A percentile compares a stretch with the other conserved stretches of the same genome.
Evolutionary conservation across 306 rosid genomes (phyloP).

Genomic region (Quercus glauca): DNA sequence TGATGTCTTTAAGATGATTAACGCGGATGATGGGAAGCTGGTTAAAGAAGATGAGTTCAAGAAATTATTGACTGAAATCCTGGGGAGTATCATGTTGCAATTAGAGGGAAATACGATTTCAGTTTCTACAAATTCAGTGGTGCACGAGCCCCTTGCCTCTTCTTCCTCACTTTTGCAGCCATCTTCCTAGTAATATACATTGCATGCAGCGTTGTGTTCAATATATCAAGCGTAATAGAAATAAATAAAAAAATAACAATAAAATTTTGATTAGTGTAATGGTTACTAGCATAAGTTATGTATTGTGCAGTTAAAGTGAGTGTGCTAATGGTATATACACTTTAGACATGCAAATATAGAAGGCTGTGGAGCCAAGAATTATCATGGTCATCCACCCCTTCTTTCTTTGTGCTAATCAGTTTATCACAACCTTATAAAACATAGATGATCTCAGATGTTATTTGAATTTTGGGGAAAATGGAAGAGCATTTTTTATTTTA

Average conservation of each 20-base stretch:
- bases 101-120: constrained; percentile 70
- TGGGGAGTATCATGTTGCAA: constrained; percentile 71
- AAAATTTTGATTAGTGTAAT: constrained; percentile 15
- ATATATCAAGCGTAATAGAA: constrained; percentile 12
- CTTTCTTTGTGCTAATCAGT: constrained; percentile 5
- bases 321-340: neutral
- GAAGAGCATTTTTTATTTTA: neutral
- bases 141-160: constrained; percentile 79
- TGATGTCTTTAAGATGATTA: constrained; percentile 52
- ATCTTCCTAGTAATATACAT: constrained; percentile 33
- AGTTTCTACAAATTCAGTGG: constrained; percentile 77
- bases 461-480: neutral
- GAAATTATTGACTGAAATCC: constrained; percentile 59
- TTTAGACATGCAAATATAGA: constrained; percentile 15
- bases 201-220: constrained; percentile 15
- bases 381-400: constrained; percentile 2
- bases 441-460: neutral
- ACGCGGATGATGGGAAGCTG: constrained; percentile 52
- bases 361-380: constrained; percentile 5
- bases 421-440: neutral
- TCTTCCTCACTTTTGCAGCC: constrained; percentile 74
- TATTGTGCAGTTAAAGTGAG: constrained; percentile 6
- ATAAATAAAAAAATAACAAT: constrained; percentile 8
- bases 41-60: constrained; percentile 88
- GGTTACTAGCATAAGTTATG: constrained; percentile 27